These are phyloP conservation scores for Phaeomoniella chlamydospora DNA, from an alignment of 2,329 filamentous ascomycete species.

Conservation along the genomic window DNA sequence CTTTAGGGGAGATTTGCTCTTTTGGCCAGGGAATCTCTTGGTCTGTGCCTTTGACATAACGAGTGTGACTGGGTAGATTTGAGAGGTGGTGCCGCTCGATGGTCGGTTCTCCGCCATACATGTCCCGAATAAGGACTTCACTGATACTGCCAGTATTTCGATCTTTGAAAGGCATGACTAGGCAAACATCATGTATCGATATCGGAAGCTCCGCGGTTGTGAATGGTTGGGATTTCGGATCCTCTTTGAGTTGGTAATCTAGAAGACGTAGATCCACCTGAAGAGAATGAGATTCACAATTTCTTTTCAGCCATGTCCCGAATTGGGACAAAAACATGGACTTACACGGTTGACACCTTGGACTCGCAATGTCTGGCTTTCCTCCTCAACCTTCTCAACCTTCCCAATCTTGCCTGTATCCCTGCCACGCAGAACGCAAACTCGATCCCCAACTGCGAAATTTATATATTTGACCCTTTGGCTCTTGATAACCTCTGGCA, in stretches of 20 bases:
- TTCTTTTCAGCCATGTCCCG: slow-evolving; percentile 1
- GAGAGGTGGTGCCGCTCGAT: slow-evolving; percentile 35
- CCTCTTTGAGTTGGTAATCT: slow-evolving; percentile 17
- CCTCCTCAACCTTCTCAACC: slow-evolving; percentile 42
- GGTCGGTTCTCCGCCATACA: slow-evolving; percentile 39
- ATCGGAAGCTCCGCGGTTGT: slow-evolving; percentile 41
- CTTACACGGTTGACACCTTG: slow-evolving; percentile 51
- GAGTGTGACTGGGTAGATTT: slow-evolving; percentile 22
- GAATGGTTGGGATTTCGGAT: slow-evolving; percentile 25
- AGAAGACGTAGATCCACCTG: slow-evolving; percentile 29
- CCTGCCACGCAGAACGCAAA: slow-evolving; percentile 63
- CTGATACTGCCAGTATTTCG: slow-evolving; percentile 46
- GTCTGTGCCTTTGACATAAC: slow-evolving; percentile 56
- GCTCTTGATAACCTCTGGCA: slow-evolving; percentile 24
- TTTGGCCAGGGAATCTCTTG: slow-evolving; percentile 65
- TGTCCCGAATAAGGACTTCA: slow-evolving; percentile 65
- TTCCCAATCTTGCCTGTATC: slow-evolving; percentile 73
- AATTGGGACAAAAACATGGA: slow-evolving; percentile 5
- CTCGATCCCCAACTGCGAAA: slow-evolving; percentile 57
- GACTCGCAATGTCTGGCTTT: slow-evolving; percentile 45
- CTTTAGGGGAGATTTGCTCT: slow-evolving; percentile 30
- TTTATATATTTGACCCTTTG: slow-evolving; percentile 38
- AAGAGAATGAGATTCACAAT: slow-evolving; percentile 1
- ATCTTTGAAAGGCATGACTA: slow-evolving; percentile 64
- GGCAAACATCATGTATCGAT: slow-evolving; percentile 58